Base-by-base conservation (phyloP, 2,329 filamentous ascomycete species). In the Pseudogymnoascus sp. region DNA sequence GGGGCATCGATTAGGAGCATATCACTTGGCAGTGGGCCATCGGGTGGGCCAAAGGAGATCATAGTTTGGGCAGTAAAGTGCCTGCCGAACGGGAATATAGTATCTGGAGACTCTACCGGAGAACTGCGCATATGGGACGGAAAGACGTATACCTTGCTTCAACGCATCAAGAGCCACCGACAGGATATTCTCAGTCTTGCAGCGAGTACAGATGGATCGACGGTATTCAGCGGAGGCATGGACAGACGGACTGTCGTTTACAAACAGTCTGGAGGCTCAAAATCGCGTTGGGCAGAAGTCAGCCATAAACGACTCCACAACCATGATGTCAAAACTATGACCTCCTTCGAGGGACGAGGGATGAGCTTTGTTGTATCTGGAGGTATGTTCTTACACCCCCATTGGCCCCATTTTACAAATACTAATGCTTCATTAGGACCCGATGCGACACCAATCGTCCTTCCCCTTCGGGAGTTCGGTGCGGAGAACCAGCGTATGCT, bases 321-420 rank as follows among this genome's bases (percentile, higher is more conserved):
- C 48, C 92, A 97, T 72, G 94, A 99, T 75, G 91, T 97, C 68
- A 97, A 97, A 76, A 83, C 90, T 1, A 89, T 97, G 83, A 89
- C 91, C 33, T 85, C 89, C 0, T 97, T 92, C 65, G 94, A 99
- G 72, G 86, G 86, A 58, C 85, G 82, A 57, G 84, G 84, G 57
- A 82, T 96, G 69, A 97, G 90, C 68, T 84, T 97, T 60, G 79
- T 96, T 9, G 89, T 95, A 13, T 95, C 92, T 64, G 94, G 94
- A 82, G 94, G 91, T 89, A 77, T 73, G 79, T 71, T 61, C 21
- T 12, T 2, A 55, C n/a, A 10, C 28, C 41, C 41, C 30, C 18
- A 35, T 56, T 35, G 30, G 30, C 30, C 30, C 19, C 57, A 34
- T 58, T 48, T 57, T 59, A 19, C 8, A 60, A 60, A 63, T 64